Evolutionary conservation across 164 flowering plant genomes (phyloP), one percentile per base, ranked within the genome.

Genomic region (Vitis rotundifolia): DNA sequence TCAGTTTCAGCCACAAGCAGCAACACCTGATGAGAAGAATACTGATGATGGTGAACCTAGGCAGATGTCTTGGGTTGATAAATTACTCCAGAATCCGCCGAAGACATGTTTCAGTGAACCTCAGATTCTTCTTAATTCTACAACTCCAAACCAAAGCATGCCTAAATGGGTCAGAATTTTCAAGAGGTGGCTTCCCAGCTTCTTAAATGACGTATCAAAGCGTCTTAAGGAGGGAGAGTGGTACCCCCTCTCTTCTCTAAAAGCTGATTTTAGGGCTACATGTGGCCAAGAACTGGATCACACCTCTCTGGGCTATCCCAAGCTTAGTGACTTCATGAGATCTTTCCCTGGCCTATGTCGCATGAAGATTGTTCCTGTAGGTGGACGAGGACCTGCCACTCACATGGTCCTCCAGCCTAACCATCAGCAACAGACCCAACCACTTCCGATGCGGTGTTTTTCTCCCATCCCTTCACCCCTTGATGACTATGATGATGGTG

Each of bases 181-280:
- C 74, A 82, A 64, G 73, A 80, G 78, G 66, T 88, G 92, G 92
- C 71, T 88, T 31, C 90, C 89, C 1, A 59, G 72, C 9, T 83
- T 79, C 77, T 69, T 88, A n/a, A 5, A 54, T 14, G 73, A 80
- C 26, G 71, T 71, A 47, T 74, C 79, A 5, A 73, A 61, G 69
- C 69, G 74, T 54, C 53, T 71, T 13, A 72, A 64, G 68, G 78
- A 74, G 51, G 88, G 79, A 54, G 78, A 83, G 73, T 77, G 70
- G 67, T 88, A 87, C 74, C 80, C 93, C 59, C 87, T 88, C 22
- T 85, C 88, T 28, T 85, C 93, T 71, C 81, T 88, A 58, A 88
- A 88, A 76, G 80, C 73, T 18, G 93, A 88, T 69, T 88, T 88
- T 71, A 82, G 80, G 76, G 72, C 82, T 26, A 76, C 69, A 4